Evolutionary conservation across 176 grass and related monocot species (phyloP).

Genomic region (Neostapfia colusana): DNA sequence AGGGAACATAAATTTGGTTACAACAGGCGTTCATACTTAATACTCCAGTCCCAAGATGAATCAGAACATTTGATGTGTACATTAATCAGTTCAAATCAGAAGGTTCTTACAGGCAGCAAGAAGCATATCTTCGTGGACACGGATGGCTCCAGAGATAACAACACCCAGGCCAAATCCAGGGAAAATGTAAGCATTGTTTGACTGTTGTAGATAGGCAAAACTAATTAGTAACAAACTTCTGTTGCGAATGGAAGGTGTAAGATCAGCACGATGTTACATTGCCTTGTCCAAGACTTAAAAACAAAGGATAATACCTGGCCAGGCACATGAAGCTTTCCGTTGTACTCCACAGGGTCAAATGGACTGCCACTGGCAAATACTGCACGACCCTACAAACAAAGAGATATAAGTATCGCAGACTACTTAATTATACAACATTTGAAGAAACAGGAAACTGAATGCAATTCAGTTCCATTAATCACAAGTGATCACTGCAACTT

Average conservation of each 20-base stretch:
- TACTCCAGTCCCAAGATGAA: neutral
- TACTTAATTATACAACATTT: neutral
- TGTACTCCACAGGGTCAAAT: conserved; percentile 79
- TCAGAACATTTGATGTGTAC: neutral
- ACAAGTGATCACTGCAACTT: neutral
- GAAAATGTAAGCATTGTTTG: conserved; percentile 99
- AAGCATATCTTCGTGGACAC: conserved; percentile 95
- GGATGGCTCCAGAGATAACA: conserved; percentile 80
- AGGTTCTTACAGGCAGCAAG: conserved; percentile 88
- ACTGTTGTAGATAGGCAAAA: conserved; percentile 39
- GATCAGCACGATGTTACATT: neutral
- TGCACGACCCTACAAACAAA: conserved; percentile 64
- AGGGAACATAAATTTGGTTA: neutral
- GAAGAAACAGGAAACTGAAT: neutral
- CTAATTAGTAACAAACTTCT: conserved; percentile 31
- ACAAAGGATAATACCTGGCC: conserved; percentile 71
- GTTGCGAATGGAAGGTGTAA: neutral
- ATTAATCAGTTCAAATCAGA: neutral
- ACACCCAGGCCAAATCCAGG: conserved; percentile 93
- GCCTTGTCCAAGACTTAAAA: neutral
- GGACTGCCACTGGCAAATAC: conserved; percentile 99
- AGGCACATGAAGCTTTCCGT: conserved; percentile 68
- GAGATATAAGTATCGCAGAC: neutral
- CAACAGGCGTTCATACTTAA: neutral
- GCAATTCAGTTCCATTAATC: neutral